A percentile compares a stretch with the other conserved stretches of the same genome.
Conservation (phyloP, 2,329 filamentous ascomycete species). For the Microsporum ferrugineum region DNA sequence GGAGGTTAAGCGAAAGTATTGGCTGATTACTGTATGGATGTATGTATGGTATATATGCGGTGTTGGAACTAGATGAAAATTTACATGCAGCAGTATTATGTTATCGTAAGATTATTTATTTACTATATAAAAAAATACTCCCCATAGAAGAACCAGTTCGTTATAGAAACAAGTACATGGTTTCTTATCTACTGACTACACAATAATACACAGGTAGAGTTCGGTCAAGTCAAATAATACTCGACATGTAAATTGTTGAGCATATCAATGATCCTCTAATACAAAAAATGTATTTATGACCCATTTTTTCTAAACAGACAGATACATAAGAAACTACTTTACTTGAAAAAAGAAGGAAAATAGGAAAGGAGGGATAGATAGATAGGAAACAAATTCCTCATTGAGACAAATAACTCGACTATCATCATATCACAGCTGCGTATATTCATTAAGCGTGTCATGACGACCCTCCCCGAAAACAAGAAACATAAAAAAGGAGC, state of each 20-base stretch:
- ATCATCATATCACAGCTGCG: background rate
- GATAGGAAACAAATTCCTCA: background rate
- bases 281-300: background rate
- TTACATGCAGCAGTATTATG: too few relatives aligned
- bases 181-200: too few relatives aligned
- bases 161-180: too few relatives aligned
- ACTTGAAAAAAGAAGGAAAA: background rate
- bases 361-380: background rate
- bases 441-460: constrained; percentile 2
- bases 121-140: too few relatives aligned
- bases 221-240: too few relatives aligned
- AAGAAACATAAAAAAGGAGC: background rate
- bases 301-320: background rate
- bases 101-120: too few relatives aligned
- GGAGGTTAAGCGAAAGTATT: constrained; percentile 10
- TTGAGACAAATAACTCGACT: background rate
- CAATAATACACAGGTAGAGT: too few relatives aligned
- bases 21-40: background rate
- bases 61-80: too few relatives aligned
- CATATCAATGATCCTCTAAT: too few relatives aligned
- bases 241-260: too few relatives aligned
- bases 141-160: too few relatives aligned
- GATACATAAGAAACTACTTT: background rate
- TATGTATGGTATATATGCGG: too few relatives aligned
- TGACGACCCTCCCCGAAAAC: background rate